phyloP scores from a whole-genome alignment of 495 filamentous ascomycete genomes.

The Tuber borchii region DNA sequence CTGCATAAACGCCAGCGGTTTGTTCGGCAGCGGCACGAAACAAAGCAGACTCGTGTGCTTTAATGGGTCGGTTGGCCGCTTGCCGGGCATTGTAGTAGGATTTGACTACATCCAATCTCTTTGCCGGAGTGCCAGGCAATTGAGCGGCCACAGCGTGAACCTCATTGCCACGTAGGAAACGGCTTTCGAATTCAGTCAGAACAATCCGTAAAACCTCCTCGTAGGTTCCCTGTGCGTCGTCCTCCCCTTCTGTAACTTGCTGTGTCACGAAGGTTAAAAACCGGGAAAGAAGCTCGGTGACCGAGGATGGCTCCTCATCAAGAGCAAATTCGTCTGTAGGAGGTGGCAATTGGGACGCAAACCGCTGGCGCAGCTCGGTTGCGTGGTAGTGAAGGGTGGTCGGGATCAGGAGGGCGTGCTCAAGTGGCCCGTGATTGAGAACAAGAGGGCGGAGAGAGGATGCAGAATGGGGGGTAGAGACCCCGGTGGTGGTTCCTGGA shows the following conservation, averaged over 20 bases:
- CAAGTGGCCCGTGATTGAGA: slow-evolving; percentile 85
- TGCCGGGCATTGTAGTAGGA: slow-evolving; percentile 86
- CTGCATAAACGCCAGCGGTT: slow-evolving; percentile 72
- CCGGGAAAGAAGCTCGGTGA: slow-evolving; percentile 79
- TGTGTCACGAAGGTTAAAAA: slow-evolving; percentile 82
- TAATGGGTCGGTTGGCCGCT: slow-evolving; percentile 72
- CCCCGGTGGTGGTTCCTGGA: slow-evolving; percentile 72
- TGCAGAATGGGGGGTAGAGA: slow-evolving; percentile 83
- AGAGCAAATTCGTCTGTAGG: slow-evolving; percentile 95
- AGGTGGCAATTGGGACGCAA: slow-evolving; percentile 71
- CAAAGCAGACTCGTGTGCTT: slow-evolving; percentile 84
- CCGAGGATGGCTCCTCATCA: slow-evolving; percentile 94
- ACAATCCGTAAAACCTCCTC: slow-evolving; percentile 81
- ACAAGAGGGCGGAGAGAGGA: slow-evolving; percentile 83
- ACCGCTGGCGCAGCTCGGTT: slow-evolving; percentile 79
- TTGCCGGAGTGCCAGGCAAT: slow-evolving; percentile 77
- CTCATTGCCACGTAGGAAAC: slow-evolving; percentile 90
- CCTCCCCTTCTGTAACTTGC: slow-evolving; percentile 85
- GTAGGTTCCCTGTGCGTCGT: slow-evolving; percentile 74
- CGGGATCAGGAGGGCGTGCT: slow-evolving; percentile 88
- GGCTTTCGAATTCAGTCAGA: slow-evolving; percentile 90
- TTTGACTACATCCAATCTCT: slow-evolving; percentile 79
- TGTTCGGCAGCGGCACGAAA: slow-evolving; percentile 78
- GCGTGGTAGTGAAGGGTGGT: slow-evolving; percentile 93
- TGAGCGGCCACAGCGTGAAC: slow-evolving; percentile 81